Conservation (phyloP, 1,284 basidiomycete species). For the Sparassis latifolia region DNA sequence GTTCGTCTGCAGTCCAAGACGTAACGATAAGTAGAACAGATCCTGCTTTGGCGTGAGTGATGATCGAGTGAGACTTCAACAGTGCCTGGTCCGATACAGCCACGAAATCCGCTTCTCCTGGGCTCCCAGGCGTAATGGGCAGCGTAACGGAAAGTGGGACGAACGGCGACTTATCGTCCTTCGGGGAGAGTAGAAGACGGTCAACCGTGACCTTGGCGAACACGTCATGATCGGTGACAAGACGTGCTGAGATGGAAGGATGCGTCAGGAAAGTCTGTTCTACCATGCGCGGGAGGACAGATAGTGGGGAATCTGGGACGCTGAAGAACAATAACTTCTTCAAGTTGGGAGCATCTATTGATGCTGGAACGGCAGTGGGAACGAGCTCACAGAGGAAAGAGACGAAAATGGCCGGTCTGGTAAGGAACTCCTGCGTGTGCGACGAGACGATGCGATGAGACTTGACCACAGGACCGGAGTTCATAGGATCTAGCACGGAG, state of each 20-base stretch:
- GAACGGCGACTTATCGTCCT: conserved; percentile 23
- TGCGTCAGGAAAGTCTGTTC: conserved; percentile 47
- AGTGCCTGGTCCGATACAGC: conserved; percentile 64
- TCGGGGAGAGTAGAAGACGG: conserved; percentile 54
- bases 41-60: conserved; percentile 50
- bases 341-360: conserved; percentile 22
- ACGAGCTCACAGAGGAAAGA: conserved; percentile 33
- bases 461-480: conserved; percentile 40
- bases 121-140: conserved; percentile 40
- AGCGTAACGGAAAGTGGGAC: conserved; percentile 45
- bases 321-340: conserved; percentile 63
- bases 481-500: conserved; percentile 41
- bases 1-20: conserved; percentile 55
- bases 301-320: conserved; percentile 46
- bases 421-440: conserved; percentile 47
- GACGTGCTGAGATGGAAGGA: conserved; percentile 43
- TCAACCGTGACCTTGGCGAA: conserved; percentile 61
- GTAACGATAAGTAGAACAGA: conserved; percentile 57
- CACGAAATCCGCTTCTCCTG: conserved; percentile 56
- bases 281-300: conserved; percentile 47
- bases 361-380: conserved; percentile 12
- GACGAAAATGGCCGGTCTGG: conserved; percentile 36
- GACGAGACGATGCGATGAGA: conserved; percentile 53
- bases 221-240: conserved; percentile 59
- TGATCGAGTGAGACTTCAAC: conserved; percentile 59